These are phyloP conservation scores for Pestalotiopsis sp. DNA, from an alignment of 2,329 filamentous ascomycete species.

Conservation along the genomic window DNA sequence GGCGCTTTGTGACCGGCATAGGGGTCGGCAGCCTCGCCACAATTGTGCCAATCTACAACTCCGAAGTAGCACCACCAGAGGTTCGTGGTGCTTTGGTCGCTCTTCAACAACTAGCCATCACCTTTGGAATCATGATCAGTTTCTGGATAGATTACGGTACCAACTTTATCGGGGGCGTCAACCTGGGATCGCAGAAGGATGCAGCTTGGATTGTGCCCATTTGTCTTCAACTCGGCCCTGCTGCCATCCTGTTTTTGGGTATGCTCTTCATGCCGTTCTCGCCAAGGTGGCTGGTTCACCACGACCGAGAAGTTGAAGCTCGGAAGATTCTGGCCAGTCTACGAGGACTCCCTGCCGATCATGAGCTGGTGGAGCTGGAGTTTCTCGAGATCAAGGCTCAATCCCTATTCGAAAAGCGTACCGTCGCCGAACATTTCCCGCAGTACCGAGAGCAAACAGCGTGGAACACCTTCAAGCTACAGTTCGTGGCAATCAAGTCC, in stretches of 20 bases:
- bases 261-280: constrained; percentile 83
- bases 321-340: constrained; percentile 65
- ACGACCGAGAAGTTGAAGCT: constrained; percentile 67
- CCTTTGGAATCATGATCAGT: constrained; percentile 66
- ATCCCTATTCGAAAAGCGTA: constrained; percentile 75
- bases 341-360: constrained; percentile 61
- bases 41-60: constrained; percentile 62
- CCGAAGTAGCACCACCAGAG: constrained; percentile 48
- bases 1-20: constrained; percentile 74
- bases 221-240: constrained; percentile 71
- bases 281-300: constrained; percentile 74
- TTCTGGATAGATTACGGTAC: constrained; percentile 69
- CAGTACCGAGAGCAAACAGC: constrained; percentile 61
- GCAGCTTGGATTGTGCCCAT: constrained; percentile 77
- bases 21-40: constrained; percentile 71
- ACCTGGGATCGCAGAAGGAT: constrained; percentile 56
- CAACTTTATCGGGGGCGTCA: constrained; percentile 64
- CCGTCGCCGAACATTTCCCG: constrained; percentile 69
- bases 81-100: constrained; percentile 46
- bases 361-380: constrained; percentile 74
- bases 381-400: constrained; percentile 85
- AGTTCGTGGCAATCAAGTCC: constrained; percentile 68
- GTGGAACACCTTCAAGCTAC: constrained; percentile 68
- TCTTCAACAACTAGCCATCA: constrained; percentile 54
- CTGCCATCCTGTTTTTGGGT: constrained; percentile 66